phyloP scores from a whole-genome alignment of 2,329 filamentous ascomycete genomes.

The Cordyceps militaris region DNA sequence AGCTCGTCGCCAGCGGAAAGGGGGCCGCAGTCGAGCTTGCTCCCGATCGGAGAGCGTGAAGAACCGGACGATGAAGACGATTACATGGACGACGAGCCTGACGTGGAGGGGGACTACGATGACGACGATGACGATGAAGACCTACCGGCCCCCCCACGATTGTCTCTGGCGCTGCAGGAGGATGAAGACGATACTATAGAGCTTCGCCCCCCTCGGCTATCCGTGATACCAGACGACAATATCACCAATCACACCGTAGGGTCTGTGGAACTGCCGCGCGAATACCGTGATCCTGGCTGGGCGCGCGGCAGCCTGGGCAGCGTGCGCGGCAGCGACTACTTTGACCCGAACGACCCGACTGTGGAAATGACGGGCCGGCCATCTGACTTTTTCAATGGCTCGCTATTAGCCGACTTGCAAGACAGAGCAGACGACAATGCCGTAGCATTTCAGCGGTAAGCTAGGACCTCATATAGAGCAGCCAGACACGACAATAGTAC shows the following conservation, averaged over 20 bases:
- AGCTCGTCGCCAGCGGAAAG: constrained; percentile 35
- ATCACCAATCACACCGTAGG: constrained; percentile 47
- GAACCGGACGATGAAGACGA: constrained; percentile 35
- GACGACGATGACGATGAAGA: constrained; percentile 45
- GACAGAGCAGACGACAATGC: constrained; percentile 26
- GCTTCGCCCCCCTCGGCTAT: constrained; percentile 41
- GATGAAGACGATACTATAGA: constrained; percentile 10
- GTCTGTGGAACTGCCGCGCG: constrained; percentile 52
- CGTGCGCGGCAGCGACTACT: constrained; percentile 47
- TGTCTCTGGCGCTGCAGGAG: constrained; percentile 19
- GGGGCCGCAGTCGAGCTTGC: constrained; percentile 4
- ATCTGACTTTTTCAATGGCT: constrained; percentile 46
- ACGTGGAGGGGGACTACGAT: constrained; percentile 38
- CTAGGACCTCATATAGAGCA: background rate
- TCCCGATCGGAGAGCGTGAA: constrained; percentile 20
- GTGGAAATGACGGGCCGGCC: constrained; percentile 36
- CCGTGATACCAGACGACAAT: constrained; percentile 20
- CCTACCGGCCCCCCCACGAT: constrained; percentile 19
- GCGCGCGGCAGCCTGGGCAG: constrained; percentile 50
- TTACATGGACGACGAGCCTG: constrained; percentile 39
- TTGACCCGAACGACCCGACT: constrained; percentile 29
- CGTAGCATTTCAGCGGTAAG: constrained; percentile 35
- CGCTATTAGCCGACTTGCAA: constrained; percentile 35
- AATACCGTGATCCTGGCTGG: constrained; percentile 37
- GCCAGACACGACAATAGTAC: background rate